Percentiles rank a stretch among this genome's conserved stretches.
phyloP scores from a whole-genome alignment of 352 stramenopile genomes.

The Phytophthora uliginosa region DNA sequence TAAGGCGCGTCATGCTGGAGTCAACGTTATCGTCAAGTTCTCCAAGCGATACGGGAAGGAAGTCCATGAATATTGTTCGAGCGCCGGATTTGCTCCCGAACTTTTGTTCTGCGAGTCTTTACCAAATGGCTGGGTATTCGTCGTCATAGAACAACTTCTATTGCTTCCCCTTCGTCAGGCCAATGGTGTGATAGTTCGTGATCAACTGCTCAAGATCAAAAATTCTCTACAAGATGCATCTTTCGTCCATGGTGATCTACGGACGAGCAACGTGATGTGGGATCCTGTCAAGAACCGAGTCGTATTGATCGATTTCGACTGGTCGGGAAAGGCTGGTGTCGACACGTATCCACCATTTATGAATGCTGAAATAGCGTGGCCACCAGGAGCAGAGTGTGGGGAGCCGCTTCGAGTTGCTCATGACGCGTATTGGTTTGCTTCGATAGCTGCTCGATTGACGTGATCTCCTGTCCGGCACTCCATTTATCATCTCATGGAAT shows the following conservation, averaged over 20 bases:
- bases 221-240: constrained; percentile 6
- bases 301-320: constrained; percentile 50
- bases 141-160: constrained; percentile 37
- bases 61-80: constrained; percentile 32
- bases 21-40: constrained; percentile 36
- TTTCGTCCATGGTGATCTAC: constrained; percentile 24
- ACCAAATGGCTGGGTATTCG: constrained; percentile 33
- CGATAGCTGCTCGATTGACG: no score
- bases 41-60: constrained; percentile 27
- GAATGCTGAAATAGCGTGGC: constrained; percentile 34
- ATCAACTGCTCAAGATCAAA: constrained; percentile 32
- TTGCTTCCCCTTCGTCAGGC: background rate
- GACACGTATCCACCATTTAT: constrained; percentile 39
- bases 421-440: constrained; percentile 21
- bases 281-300: constrained; percentile 35
- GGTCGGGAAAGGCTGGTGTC: constrained; percentile 32
- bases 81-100: constrained; percentile 21
- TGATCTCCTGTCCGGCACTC: no score
- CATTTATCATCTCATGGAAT: no score
- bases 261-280: constrained; percentile 34
- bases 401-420: constrained; percentile 22
- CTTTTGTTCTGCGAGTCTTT: constrained; percentile 29
- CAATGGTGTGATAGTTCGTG: constrained; percentile 1
- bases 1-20: constrained; percentile 23
- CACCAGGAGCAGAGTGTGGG: constrained; percentile 25